Evolutionary conservation across 1,284 basidiomycete genomes (phyloP).

Genomic region (Psilocybe mexicana): DNA sequence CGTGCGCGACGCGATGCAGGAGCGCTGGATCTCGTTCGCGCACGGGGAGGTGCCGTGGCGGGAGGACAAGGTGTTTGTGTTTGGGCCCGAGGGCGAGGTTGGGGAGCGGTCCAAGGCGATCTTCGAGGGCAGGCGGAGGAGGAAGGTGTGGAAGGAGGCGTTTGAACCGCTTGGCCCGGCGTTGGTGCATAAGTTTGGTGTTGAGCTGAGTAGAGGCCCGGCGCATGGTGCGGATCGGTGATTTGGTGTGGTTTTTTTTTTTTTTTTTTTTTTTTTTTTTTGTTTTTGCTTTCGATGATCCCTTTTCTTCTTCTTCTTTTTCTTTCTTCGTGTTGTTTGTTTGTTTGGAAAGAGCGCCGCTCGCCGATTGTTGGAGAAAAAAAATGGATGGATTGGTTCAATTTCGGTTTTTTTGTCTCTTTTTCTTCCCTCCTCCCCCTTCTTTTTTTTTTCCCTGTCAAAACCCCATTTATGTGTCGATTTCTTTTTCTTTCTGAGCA

Average conservation of each 20-base stretch:
- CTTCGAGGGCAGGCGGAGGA: slow-evolving; percentile 51
- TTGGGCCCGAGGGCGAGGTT: slow-evolving; percentile 69
- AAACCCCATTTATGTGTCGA: no score
- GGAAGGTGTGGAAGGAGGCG: slow-evolving; percentile 58
- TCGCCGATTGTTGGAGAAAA: no score
- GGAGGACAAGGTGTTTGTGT: slow-evolving; percentile 67
- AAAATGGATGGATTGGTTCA: no score
- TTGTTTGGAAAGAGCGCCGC: no score
- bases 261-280: no score
- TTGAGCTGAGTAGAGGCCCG: slow-evolving; percentile 72
- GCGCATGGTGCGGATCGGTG: slow-evolving; percentile 25
- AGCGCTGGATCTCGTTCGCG: slow-evolving; percentile 73
- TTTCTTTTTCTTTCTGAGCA: neutral
- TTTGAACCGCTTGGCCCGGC: slow-evolving; percentile 65
- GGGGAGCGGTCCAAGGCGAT: slow-evolving; percentile 59
- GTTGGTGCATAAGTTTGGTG: slow-evolving; percentile 68
- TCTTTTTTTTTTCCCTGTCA: no score
- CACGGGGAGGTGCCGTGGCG: slow-evolving; percentile 69
- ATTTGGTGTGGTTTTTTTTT: neutral
- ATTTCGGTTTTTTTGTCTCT: no score
- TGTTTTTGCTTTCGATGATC: no score
- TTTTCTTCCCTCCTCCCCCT: no score
- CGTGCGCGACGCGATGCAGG: slow-evolving; percentile 68
- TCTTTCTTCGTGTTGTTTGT: no score
- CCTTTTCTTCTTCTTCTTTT: no score